phyloP scores from a whole-genome alignment of 805 yeast species.

The Kodamaea laetipori region DNA sequence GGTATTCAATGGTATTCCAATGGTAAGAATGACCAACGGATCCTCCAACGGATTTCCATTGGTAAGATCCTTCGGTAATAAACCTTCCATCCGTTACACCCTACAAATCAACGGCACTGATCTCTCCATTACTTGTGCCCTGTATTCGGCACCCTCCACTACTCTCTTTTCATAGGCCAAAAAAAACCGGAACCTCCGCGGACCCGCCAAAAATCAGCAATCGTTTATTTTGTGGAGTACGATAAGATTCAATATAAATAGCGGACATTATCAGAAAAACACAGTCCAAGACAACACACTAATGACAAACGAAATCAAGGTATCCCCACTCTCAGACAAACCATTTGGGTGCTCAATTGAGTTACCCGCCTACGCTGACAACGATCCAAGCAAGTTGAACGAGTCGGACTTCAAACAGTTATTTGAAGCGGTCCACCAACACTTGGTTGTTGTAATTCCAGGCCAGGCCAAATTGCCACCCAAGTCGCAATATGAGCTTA shows the following conservation, averaged over 20 bases:
- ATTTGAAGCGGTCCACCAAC: constrained; percentile 62
- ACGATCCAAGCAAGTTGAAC: constrained; percentile 69
- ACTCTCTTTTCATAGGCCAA: not conserved
- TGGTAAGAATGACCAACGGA: too few relatives aligned
- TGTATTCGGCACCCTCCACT: not conserved
- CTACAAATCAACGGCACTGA: too few relatives aligned
- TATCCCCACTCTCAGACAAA: constrained; percentile 49
- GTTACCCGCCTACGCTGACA: constrained; percentile 63
- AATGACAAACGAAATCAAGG: constrained; percentile 16
- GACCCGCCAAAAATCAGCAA: not conserved
- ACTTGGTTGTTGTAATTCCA: constrained; percentile 77
- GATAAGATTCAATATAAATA: not conserved
- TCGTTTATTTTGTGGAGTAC: too few relatives aligned
- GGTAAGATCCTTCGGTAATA: too few relatives aligned
- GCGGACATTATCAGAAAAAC: not conserved
- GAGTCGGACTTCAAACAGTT: constrained; percentile 65
- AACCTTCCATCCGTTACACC: too few relatives aligned
- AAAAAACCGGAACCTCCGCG: constrained; percentile 6
- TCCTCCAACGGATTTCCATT: too few relatives aligned
- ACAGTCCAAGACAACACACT: not conserved
- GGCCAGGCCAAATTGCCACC: constrained; percentile 69
- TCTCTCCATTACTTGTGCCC: too few relatives aligned
- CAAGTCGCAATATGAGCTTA: constrained; percentile 71
- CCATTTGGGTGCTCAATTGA: constrained; percentile 71
- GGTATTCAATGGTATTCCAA: too few relatives aligned